These are phyloP conservation scores for Zymoseptoria pseudotritici DNA, from an alignment of 2,329 filamentous ascomycete species.

Conservation along the genomic window DNA sequence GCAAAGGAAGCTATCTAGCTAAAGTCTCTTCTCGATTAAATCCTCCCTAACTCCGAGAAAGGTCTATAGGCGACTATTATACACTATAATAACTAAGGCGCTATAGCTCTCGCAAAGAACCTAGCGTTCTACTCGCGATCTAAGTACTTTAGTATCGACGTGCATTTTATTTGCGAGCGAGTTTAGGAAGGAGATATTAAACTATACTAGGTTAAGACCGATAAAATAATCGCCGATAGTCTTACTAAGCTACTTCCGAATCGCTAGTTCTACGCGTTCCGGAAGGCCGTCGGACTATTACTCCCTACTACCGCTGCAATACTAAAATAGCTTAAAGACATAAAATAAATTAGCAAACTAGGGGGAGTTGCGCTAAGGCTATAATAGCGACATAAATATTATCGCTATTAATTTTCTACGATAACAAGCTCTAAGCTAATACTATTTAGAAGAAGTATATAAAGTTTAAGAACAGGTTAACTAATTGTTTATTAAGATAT, in stretches of 20 bases:
- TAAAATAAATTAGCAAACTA: not conserved
- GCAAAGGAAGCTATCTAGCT: conserved; percentile 18
- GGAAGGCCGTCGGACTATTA: not conserved
- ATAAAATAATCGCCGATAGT: not conserved
- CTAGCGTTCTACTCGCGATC: not conserved
- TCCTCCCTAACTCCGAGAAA: not conserved
- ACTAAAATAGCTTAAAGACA: not conserved
- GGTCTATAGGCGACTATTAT: conserved; percentile 4
- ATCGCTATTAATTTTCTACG: not conserved
- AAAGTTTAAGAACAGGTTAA: not conserved
- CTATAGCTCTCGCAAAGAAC: conserved; percentile 4
- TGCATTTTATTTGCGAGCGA: conserved; percentile 1
- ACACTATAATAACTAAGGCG: conserved; percentile 5
- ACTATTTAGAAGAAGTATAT: too few species aligned
- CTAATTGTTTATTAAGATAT: not conserved
- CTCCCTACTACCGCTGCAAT: not conserved
- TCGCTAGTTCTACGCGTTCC: not conserved
- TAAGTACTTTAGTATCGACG: not conserved
- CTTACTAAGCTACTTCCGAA: conserved; percentile 2
- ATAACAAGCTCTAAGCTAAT: not conserved
- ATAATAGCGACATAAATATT: not conserved
- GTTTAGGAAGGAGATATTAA: not conserved
- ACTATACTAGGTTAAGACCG: conserved; percentile 2
- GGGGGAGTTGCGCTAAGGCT: not conserved
- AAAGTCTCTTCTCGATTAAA: conserved; percentile 2